Evolutionary conservation across 1,284 basidiomycete genomes (phyloP), one percentile per base, ranked within the genome.

Genomic region (Marasmius sp.): DNA sequence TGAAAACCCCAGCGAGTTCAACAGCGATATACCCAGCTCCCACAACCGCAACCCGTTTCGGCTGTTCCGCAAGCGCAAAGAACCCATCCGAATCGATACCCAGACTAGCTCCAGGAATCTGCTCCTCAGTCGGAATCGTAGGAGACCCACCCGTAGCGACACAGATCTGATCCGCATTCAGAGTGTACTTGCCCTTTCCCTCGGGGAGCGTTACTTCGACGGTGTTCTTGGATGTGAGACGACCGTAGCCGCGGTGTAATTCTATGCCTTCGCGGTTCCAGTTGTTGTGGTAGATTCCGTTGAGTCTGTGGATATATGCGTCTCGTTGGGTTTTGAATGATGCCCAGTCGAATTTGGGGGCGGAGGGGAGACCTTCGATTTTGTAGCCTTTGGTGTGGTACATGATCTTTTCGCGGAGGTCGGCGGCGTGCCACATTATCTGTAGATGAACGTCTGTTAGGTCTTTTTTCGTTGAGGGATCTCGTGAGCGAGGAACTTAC

Each of bases 361-460:
- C 81, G 51, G 80, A 75, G 54, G 79, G 76, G 58, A 84, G 69
- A 43, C 80, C 82, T 33, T 76, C 73, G 71, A 97, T 95, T 62
- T 94, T 91, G 79, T 97, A 99, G 12, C 84, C 87, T 38, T 85
- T 77, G 22, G 88, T 85, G 63, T 94, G 92, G 63, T 92, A 87
- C 54, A 85, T 84, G 52, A 97, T 79, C 70, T 91, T 92, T 70
- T 97, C 95, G 47, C 91, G 87, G 59, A 95, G 79, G 76, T 98
- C 97, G 58, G 97, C 95, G 38, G 97, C 95, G 73, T 99, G 93
- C 97, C 97, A 99, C 97, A 99, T 99, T 65, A 99, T 89, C 92
- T 98, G 77, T 47, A 47, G 62, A 57, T 20, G 57, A 39, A 38
- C 16, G 38, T 9, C n/a, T n/a, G 14, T 59, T 60, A 64, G 59